Evolutionary conservation across 2,329 filamentous ascomycete genomes (phyloP), one percentile per base, ranked within the genome.

Genomic region (Neopestalotiopsis sp.): DNA sequence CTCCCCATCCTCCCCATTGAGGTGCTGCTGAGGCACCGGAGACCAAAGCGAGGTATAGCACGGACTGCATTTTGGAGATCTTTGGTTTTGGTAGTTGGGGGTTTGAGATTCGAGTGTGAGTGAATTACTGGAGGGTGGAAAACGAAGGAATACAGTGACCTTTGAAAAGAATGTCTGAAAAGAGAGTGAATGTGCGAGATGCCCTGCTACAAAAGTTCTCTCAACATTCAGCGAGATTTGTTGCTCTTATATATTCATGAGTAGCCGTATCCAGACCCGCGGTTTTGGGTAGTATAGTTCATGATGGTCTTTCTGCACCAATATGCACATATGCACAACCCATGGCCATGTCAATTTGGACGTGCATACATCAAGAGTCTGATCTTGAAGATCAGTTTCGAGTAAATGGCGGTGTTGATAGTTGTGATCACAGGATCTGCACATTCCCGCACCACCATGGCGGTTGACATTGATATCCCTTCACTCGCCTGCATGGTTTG

Each of bases 291-390:
- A 52, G 17, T 52, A 52, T 52, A 52, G 45, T 52, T 52, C 45
- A 20, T 52, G 45, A 52, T n/a, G 14, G 17, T 52, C 4, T 14
- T 52, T 52, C 45, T 52, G 45, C 45, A 52, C 45, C 45, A 38
- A 38, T 7, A 38, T 38, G 34, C 34, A 38, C 34, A 52, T 52
- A 52, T 52, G 45, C 45, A 52, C 17, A 24, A 28, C 45, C 45
- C 45, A n/a, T 52, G 45, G 45, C 20, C 45, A 52, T 52, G 45
- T 52, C 45, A 52, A n/a, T 52, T 52, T 52, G 45, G 17, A 24
- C 45, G 45, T 52, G 45, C 45, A 52, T 52, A 52, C 45, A 52
- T 52, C 45, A 52, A 52, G 45, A 52, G 45, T 52, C 45, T 52
- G 45, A 52, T 52, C 45, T 24, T 52, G 45, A 52, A 52, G 45